Evolutionary conservation across 2,329 filamentous ascomycete genomes (phyloP), one percentile per base, ranked within the genome.

Genomic region (Talaromyces verruculosus): DNA sequence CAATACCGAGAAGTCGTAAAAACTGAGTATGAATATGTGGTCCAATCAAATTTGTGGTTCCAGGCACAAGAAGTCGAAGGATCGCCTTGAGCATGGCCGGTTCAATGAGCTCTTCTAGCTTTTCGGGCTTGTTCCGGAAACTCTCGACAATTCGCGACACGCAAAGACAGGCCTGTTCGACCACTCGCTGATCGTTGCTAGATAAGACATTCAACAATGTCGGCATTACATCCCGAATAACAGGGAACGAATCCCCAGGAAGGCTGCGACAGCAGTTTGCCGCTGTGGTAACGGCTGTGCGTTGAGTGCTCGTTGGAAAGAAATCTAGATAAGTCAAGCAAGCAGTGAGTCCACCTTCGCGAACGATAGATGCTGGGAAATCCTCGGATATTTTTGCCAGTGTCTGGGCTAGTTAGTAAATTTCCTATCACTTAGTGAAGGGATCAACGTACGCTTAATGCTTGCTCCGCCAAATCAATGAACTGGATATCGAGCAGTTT

Each of bases 251-350:
- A 73, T 98, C 95, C 72, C 94, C 90, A 1, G 93, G 92, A 19
- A 99, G 95, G 75, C 97, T 97, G 69, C 95, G 91, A 77, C 96
- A 99, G 81, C 95, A 99, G 75, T 99, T 99, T 65, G 95, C 96
- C 10, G 96, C 95, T 13, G 94, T 99, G 2, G 93, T 98, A 7
- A 99, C 95, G 6, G 95, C 95, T 15, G 94, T 97, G 70, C 95
- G 88, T 79, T 99, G 95, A 1, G 95, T 98, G 77, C 94, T 95
- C 0, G 95, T 99, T 17, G 94, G 91, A 74, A 99, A 99, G 80
- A 99, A 99, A 76, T 99, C 95, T 66, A 99, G 86, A 75, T 95
- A 98, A 0, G 92, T 96, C 69, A 99, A 82, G 74, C 95, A 99
- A n/a, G 95, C 95, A 1, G 92, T 96, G 68, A 99, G 83, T 11